These are phyloP conservation scores for Nepenthes mirabilis DNA, from an alignment of 148 eudicot species.

Conservation along the genomic window DNA sequence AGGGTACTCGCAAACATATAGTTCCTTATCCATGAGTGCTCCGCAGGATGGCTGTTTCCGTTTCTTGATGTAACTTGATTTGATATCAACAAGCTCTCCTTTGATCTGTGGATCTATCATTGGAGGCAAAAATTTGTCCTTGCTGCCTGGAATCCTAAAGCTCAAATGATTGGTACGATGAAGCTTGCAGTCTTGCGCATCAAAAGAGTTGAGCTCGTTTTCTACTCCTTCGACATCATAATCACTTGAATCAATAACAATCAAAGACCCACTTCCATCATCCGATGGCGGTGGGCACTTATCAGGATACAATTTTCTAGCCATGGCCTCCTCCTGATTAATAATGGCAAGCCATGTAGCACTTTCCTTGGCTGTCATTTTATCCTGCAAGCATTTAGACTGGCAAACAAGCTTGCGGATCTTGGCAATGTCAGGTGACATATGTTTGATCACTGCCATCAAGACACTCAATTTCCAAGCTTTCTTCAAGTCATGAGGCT, in stretches of 20 bases:
- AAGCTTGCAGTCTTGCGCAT: constrained; percentile 34
- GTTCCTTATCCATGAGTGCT: constrained; percentile 17
- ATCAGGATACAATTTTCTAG: constrained; percentile 39
- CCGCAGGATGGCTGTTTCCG: constrained; percentile 30
- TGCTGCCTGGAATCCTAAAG: constrained; percentile 17
- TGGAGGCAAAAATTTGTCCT: constrained; percentile 16
- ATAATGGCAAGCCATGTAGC: constrained; percentile 48
- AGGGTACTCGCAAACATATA: constrained; percentile 28
- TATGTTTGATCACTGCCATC: constrained; percentile 47
- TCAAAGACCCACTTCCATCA: constrained; percentile 28
- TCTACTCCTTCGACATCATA: constrained; percentile 50
- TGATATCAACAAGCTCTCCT: constrained; percentile 28
- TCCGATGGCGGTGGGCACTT: constrained; percentile 23
- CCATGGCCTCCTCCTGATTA: constrained; percentile 38
- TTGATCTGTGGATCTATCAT: constrained; percentile 21
- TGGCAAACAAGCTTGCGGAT: constrained; percentile 49
- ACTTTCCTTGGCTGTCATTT: constrained; percentile 53
- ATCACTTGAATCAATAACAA: constrained; percentile 38
- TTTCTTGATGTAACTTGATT: constrained; percentile 21
- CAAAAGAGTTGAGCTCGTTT: constrained; percentile 15
- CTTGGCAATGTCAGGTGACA: constrained; percentile 48
- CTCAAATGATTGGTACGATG: constrained; percentile 18
- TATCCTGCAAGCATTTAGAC: constrained; percentile 50
- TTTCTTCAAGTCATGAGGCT: constrained; percentile 49
- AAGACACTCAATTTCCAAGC: constrained; percentile 48